Percentiles rank a stretch among this genome's conserved stretches.
phyloP scores from a whole-genome alignment of 441 rosid species.

The Pelargonium cotyledonis region DNA sequence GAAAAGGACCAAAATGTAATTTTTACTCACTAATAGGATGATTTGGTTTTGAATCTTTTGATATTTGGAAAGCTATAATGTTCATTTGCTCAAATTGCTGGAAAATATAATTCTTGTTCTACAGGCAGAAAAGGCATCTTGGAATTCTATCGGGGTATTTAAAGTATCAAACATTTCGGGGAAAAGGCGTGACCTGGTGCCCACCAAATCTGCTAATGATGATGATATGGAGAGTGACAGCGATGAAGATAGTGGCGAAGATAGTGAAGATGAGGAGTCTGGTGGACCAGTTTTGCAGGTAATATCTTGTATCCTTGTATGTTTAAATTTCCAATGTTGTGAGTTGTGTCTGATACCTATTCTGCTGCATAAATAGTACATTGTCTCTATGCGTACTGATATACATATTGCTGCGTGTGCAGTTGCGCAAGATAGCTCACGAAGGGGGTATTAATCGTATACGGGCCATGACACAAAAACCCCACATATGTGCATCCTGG shows the following conservation, averaged over 20 bases:
- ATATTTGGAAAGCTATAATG: neutral
- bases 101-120: conserved; percentile 16
- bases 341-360: too few species aligned
- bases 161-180: conserved; percentile 72
- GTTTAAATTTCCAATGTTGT: too few species aligned
- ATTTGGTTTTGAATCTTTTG: too few species aligned
- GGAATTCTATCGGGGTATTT: conserved; percentile 73
- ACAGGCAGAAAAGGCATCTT: conserved; percentile 75
- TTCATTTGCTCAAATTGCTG: neutral
- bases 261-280: conserved; percentile 48
- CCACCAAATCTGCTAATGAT: conserved; percentile 43
- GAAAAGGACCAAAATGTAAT: neutral
- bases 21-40: neutral
- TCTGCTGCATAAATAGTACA: too few species aligned
- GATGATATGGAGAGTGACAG: conserved; percentile 49
- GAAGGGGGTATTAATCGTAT: conserved; percentile 85
- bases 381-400: neutral
- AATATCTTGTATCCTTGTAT: conserved; percentile 3
- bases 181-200: conserved; percentile 67
- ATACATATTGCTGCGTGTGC: conserved; percentile 12
- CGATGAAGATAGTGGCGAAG: conserved; percentile 62
- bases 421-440: conserved; percentile 68
- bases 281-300: conserved; percentile 68
- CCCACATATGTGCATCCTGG: conserved; percentile 94
- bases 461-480: conserved; percentile 83